phyloP scores from a whole-genome alignment of 2,329 filamentous ascomycete species.

The Colletotrichum cordylinicola region DNA sequence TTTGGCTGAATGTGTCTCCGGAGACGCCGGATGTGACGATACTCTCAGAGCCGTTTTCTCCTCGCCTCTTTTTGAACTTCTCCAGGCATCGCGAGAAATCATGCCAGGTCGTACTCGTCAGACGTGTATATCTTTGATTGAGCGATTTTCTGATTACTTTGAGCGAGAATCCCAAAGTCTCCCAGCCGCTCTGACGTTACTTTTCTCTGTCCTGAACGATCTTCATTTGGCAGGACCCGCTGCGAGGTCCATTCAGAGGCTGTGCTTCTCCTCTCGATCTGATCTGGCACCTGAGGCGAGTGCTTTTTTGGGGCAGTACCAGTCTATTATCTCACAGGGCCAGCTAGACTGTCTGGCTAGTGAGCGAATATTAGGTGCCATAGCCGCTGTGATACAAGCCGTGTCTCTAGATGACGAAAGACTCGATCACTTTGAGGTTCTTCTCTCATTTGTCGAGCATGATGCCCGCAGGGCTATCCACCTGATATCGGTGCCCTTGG shows the following conservation, averaged over 20 bases:
- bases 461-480: slow-evolving; percentile 52
- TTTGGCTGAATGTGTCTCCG: slow-evolving; percentile 69
- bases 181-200: slow-evolving; percentile 73
- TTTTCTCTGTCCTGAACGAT: slow-evolving; percentile 74
- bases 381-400: slow-evolving; percentile 78
- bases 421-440: slow-evolving; percentile 53
- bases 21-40: slow-evolving; percentile 62
- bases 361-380: slow-evolving; percentile 75
- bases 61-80: slow-evolving; percentile 60
- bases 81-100: slow-evolving; percentile 52
- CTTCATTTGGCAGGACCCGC: slow-evolving; percentile 68
- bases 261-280: slow-evolving; percentile 78
- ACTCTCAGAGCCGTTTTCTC: slow-evolving; percentile 67
- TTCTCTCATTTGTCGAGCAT: slow-evolving; percentile 66
- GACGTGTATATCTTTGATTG: slow-evolving; percentile 73
- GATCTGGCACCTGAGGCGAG: slow-evolving; percentile 71
- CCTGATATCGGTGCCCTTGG: slow-evolving; percentile 28
- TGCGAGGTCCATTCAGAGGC: slow-evolving; percentile 74
- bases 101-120: slow-evolving; percentile 70
- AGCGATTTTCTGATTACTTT: slow-evolving; percentile 79
- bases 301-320: slow-evolving; percentile 76
- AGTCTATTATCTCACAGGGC: slow-evolving; percentile 62
- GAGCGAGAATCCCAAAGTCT: slow-evolving; percentile 71
- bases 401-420: slow-evolving; percentile 43
- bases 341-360: slow-evolving; percentile 72